Evolutionary conservation across 805 yeast genomes (phyloP), one percentile per base, ranked within the genome.

Genomic region (Ogataea ganodermae): DNA sequence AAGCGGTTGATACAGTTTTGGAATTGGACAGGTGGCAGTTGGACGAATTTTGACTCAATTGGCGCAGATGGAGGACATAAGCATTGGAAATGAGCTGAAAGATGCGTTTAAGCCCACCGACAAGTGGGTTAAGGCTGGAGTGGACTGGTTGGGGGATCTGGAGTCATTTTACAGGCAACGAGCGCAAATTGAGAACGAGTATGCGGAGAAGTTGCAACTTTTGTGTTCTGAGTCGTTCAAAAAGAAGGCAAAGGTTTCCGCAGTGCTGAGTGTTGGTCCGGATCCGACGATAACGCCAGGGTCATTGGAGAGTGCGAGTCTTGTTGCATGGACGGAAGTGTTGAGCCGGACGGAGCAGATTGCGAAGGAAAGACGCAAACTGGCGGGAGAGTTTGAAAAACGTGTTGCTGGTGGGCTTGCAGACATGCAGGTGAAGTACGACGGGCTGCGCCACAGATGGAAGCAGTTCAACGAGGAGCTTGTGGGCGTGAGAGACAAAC

Each of bases 221-320:
- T 67, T 94, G 49, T 75, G 89, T 36, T 69, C 81, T 43, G 88
- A 83, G 50, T 86, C 82, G 52, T 82, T 89, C 57, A 84, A 82
- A 49, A 85, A 81, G 65, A 90, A 91, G 63, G 85, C 96, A 40
- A 80, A 81, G 53, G 67, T 74, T 14, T 73, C 89, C 9, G 79
- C 92, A 0, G 64, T 70, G 12, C 67, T 94, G 23, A 81, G 91
- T 36, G 99, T 94, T 2, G 99, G 99, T 21, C 96, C 89, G 50
- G 79, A 79, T 14, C 99, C 99, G 0, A 78, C 82, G 35, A 79
- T 88, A 35, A 94, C 99, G 0, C 98, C 99, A 0, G 99, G 99
- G 0, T 89, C 97, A 0, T 72, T 92, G 42, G 98, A 94, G 62
- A 78, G 87, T 53, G 96, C 97, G 0, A 75, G 87, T 13, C 69